Conservation (phyloP, 306 rosid genomes). For the Ceratonia siliqua region DNA sequence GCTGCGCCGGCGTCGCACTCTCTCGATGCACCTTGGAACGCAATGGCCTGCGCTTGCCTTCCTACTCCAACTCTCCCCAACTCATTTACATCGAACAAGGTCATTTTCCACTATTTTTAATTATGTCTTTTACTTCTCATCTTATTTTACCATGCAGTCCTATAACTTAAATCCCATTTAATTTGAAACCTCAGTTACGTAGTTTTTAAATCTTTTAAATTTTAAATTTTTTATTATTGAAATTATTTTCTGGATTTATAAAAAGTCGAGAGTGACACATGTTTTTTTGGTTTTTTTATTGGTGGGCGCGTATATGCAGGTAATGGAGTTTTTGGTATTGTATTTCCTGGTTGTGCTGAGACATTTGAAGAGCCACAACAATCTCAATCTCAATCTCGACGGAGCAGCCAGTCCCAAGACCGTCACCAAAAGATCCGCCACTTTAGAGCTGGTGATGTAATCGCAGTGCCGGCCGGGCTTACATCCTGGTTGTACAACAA, state of each 20-base stretch:
- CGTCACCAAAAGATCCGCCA: slow-evolving; percentile 42
- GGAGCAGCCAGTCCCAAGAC: slow-evolving; percentile 13
- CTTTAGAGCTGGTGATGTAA: slow-evolving; percentile 33
- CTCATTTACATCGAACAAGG: slow-evolving; percentile 40
- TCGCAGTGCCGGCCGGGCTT: slow-evolving; percentile 39
- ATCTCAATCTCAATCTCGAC: background rate
- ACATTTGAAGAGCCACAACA: slow-evolving; percentile 42
- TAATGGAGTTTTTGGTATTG: slow-evolving; percentile 26
- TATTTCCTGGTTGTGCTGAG: slow-evolving; percentile 36
- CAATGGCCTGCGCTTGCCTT: slow-evolving; percentile 38
- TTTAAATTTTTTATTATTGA: too few species aligned
- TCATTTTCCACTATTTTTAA: too few species aligned
- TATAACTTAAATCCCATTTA: too few species aligned
- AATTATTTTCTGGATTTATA: too few species aligned
- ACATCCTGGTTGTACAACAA: slow-evolving; percentile 43
- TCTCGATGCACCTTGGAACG: slow-evolving; percentile 30
- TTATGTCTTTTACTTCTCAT: too few species aligned
- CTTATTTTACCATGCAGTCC: too few species aligned
- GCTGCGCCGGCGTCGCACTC: slow-evolving; percentile 36
- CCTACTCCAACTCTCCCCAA: slow-evolving; percentile 37
- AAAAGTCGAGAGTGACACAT: too few species aligned
- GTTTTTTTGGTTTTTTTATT: too few species aligned
- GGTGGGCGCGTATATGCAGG: slow-evolving; percentile 29
- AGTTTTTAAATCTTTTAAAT: too few species aligned
- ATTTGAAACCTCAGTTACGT: too few species aligned